These are phyloP conservation scores for Lolium rigidum DNA, from an alignment of 176 grass and related monocot genomes.

Conservation along the genomic window DNA sequence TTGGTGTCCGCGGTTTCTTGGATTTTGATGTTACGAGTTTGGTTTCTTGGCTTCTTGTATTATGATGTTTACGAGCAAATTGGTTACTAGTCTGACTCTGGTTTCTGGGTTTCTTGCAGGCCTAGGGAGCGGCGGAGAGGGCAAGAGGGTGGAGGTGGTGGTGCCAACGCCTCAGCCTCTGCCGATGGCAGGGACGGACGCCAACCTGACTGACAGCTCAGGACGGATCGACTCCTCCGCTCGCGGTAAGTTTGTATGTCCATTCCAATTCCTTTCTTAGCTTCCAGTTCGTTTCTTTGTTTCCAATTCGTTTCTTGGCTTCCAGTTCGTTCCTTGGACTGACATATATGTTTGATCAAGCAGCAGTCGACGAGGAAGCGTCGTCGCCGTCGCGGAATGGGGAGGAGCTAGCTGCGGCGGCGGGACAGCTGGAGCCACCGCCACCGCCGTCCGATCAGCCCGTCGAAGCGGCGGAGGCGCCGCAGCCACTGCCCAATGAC, in stretches of 20 bases:
- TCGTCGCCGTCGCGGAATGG: neutral
- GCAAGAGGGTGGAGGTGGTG: neutral
- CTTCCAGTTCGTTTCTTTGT: neutral
- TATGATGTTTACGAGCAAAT: neutral
- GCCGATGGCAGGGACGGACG: neutral
- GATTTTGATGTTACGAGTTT: neutral
- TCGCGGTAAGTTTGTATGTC: neutral
- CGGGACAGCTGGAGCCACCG: neutral
- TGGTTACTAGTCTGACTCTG: too few relatives aligned
- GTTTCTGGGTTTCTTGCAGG: conserved; percentile 10
- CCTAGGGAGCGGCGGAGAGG: neutral
- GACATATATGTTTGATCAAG: neutral
- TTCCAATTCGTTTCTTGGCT: neutral
- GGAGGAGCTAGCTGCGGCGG: neutral
- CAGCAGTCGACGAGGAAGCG: neutral
- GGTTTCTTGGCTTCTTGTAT: neutral
- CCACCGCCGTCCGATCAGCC: neutral
- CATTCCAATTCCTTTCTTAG: neutral
- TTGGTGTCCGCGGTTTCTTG: neutral
- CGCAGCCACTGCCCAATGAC: neutral
- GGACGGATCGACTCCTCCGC: neutral
- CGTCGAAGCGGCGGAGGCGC: neutral
- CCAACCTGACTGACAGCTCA: neutral
- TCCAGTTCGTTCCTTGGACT: neutral
- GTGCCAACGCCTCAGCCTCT: neutral